Evolutionary conservation across 768 basidiomycete genomes (phyloP), one percentile per base, ranked within the genome.

Genomic region (Baorangia bicolor): DNA sequence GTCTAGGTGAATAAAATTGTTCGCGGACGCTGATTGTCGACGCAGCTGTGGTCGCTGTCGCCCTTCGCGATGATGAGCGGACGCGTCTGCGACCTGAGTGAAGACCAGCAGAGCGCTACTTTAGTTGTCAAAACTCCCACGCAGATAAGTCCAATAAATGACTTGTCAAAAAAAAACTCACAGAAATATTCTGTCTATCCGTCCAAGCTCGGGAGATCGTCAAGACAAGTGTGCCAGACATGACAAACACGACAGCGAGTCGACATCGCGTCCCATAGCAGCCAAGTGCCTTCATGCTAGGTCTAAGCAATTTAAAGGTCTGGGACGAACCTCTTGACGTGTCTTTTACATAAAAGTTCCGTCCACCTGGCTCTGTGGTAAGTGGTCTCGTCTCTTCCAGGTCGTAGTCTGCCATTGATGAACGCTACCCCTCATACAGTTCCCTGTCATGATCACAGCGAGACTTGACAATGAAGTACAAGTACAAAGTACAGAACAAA

Each of bases 61-160:
- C 51, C 64, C 41, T 67, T 53, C 52, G 55, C 56, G 59, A 59
- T 66, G 61, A 56, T 55, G 65, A 66, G 52, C 55, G 35, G 65
- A 66, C 65, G 65, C 64, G 65, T 66, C 62, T 52, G 43, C 50
- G 52, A 30, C 42, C 23, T 5, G 30, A 23, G 20, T 14, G 44
- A 31, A 20, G 44, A n/a, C 28, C 28, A n/a, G 38, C 23, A 10
- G 12, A 45, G 53, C 12, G 23, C 31, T 47, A 53, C 35, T 53
- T 58, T 52, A 2, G 33, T 25, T 25, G 40, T 47, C 27, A 38
- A 65, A 61, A 63, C 45, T 66, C 65, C 42, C 65, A 66, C 65
- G 59, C 45, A 14, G 48, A 51, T 35, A 64, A 55, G 57, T 64
- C 57, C 38, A 50, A 50, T 37, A 53, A 48, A 50, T 48, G 47